phyloP scores from a whole-genome alignment of 2,329 filamentous ascomycete genomes.

The Gremmenia infestans region DNA sequence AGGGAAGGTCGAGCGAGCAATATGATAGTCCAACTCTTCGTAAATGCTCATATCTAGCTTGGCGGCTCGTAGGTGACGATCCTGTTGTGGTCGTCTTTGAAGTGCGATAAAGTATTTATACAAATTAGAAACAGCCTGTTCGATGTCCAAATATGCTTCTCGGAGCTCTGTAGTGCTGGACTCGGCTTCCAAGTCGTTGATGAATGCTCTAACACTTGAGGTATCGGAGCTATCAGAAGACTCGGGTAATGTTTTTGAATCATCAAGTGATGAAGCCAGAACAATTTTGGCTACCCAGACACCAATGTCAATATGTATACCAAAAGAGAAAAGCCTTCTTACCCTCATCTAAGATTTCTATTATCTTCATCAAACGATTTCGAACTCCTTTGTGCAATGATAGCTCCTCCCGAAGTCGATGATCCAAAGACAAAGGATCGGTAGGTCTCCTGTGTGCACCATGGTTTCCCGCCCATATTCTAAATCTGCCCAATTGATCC shows the following conservation, averaged over 20 bases:
- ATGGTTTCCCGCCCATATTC: background rate
- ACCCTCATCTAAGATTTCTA: background rate
- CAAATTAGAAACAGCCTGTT: background rate
- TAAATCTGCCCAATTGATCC: background rate
- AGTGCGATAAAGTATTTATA: background rate
- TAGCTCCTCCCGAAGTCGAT: background rate
- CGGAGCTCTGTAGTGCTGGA: background rate
- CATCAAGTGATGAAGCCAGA: too few species aligned
- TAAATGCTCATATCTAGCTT: background rate
- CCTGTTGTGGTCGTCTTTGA: background rate
- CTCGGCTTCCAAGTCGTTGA: background rate
- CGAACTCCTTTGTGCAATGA: background rate
- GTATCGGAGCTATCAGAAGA: too few species aligned
- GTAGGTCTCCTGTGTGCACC: background rate
- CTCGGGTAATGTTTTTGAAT: too few species aligned
- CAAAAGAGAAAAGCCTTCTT: background rate
- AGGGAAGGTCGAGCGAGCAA: background rate
- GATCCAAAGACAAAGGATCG: background rate
- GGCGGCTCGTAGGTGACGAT: background rate
- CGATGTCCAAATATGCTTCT: background rate
- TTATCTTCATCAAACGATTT: background rate
- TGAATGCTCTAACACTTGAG: background rate
- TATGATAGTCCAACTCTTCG: background rate
- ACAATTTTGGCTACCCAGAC: too few species aligned
- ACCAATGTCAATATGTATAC: background rate